Conservation (phyloP, 331 rosid species). For the Malus hybrid region DNA sequence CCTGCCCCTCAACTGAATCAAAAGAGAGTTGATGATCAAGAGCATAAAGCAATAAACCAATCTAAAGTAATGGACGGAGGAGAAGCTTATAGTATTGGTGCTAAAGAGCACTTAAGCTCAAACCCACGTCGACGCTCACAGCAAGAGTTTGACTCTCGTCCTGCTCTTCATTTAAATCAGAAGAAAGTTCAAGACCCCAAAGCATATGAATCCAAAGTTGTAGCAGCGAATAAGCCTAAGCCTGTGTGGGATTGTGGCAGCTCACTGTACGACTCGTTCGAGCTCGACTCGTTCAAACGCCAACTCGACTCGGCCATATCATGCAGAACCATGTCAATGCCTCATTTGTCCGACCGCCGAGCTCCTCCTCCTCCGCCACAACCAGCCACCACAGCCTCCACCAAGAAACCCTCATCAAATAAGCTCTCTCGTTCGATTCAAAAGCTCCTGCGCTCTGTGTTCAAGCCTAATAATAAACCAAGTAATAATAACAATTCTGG, state of each 20-base stretch:
- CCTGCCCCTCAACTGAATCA: neutral
- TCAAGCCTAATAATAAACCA: conserved; percentile 24
- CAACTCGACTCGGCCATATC: conserved; percentile 65
- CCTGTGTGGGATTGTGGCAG: conserved; percentile 86
- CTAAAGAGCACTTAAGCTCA: neutral
- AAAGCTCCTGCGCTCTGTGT: conserved; percentile 55
- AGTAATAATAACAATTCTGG: neutral
- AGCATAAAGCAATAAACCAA: neutral
- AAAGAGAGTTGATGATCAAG: neutral
- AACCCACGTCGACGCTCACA: neutral
- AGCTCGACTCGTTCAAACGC: conserved; percentile 64
- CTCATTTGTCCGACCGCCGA: conserved; percentile 36
- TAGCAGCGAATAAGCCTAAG: neutral
- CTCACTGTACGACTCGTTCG: conserved; percentile 80
- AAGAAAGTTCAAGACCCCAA: neutral
- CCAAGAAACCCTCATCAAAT: conserved; percentile 26
- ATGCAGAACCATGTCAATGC: conserved; percentile 51
- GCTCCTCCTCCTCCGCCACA: neutral
- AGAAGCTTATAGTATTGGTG: neutral
- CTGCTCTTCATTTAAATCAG: neutral
- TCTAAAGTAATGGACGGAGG: neutral
- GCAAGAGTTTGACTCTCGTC: neutral
- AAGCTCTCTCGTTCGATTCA: conserved; percentile 57
- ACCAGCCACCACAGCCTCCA: neutral
- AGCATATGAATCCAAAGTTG: neutral